Conservation (phyloP, 148 eudicot species). For the Beta vulgaris region DNA sequence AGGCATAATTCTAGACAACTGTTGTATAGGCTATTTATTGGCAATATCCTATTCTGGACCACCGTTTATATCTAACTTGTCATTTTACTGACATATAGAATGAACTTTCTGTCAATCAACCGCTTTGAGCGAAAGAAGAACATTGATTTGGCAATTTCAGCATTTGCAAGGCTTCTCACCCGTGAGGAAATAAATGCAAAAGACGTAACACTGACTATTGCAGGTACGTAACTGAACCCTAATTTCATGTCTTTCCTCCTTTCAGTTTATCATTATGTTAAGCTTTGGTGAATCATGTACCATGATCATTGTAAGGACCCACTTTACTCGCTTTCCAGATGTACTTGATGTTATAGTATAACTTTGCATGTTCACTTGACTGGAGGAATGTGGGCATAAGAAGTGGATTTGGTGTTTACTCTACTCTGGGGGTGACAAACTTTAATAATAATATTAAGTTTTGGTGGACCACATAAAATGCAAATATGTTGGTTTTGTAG, state of each 20-base stretch:
- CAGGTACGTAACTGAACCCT: slow-evolving; percentile 44
- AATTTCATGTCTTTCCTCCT: background rate
- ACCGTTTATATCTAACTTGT: background rate
- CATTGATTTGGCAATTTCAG: slow-evolving; percentile 79
- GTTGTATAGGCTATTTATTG: background rate
- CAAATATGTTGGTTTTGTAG: too few relatives aligned
- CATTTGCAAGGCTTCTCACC: slow-evolving; percentile 68
- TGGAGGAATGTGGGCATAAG: too few relatives aligned
- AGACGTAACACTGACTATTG: slow-evolving; percentile 65
- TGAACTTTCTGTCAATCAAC: slow-evolving; percentile 86
- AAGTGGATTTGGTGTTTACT: too few relatives aligned
- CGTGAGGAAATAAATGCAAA: slow-evolving; percentile 19
- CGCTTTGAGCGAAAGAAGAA: slow-evolving; percentile 97
- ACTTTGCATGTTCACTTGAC: too few relatives aligned
- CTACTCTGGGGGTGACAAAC: too few relatives aligned
- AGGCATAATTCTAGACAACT: slow-evolving; percentile 17
- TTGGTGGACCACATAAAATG: too few relatives aligned
- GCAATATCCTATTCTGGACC: background rate
- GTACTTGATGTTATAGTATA: too few relatives aligned
- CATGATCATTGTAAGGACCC: background rate
- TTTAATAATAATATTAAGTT: too few relatives aligned
- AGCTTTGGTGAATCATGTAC: background rate
- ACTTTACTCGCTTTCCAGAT: too few relatives aligned
- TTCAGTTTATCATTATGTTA: background rate
- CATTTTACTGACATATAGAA: slow-evolving; percentile 35